Conservation (phyloP, 129 eudicot genomes). For the Arctium minus region DNA sequence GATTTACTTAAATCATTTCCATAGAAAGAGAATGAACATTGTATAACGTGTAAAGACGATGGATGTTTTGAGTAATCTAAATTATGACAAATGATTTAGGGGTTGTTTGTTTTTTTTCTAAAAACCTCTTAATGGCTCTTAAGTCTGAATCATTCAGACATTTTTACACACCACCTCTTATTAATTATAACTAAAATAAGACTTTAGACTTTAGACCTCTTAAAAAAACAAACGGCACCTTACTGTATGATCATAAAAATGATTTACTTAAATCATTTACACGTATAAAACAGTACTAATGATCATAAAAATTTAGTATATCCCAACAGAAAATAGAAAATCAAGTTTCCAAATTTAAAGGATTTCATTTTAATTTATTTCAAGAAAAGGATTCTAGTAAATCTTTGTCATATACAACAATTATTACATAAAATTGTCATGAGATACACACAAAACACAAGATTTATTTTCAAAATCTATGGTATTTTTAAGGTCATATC, state of each 20-base stretch:
- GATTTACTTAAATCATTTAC: too few relatives aligned
- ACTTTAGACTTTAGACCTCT: too few relatives aligned
- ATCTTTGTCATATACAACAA: neutral
- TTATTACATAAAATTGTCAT: neutral
- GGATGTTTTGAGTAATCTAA: too few relatives aligned
- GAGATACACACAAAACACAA: neutral
- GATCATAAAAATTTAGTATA: neutral
- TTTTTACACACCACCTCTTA: too few relatives aligned
- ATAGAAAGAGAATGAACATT: neutral
- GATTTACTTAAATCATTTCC: neutral
- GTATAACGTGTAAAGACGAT: neutral
- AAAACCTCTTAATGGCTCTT: too few relatives aligned
- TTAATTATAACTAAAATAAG: too few relatives aligned
- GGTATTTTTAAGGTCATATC: neutral
- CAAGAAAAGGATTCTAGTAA: slow-evolving; percentile 1
- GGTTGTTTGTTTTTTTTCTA: too few relatives aligned
- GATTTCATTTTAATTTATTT: neutral
- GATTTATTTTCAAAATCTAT: neutral
- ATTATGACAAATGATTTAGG: too few relatives aligned
- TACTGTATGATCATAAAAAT: too few relatives aligned
- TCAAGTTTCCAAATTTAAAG: neutral
- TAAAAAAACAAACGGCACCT: too few relatives aligned
- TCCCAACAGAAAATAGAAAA: neutral
- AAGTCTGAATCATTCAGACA: too few relatives aligned
- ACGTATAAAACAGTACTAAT: too few relatives aligned